Base-by-base conservation (phyloP, 768 basidiomycete species). In the Leccinum incarnatum region DNA sequence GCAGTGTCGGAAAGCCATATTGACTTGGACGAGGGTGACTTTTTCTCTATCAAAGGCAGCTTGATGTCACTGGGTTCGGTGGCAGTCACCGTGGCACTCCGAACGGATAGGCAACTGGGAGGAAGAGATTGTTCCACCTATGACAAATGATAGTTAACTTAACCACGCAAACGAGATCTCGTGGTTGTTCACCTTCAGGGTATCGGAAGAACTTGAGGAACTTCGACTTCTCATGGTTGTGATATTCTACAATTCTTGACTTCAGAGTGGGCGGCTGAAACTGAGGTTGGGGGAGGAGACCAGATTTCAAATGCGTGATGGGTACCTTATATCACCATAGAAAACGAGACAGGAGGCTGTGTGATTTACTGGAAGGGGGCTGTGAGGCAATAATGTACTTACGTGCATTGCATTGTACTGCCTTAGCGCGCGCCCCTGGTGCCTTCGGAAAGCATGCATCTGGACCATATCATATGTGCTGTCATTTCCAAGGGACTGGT, bases 1-100 rank as follows among this genome's bases (percentile, higher is more conserved):
- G 48, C 51, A 17, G 30, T 34, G 17, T 67, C 65, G 8, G 61
- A 34, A 0, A 25, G 40, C 55, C 58, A 53, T 25, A 4, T 3
- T n/a, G 25, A 15, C 40, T 32, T 56, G 19, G 15, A 14, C 19
- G 10, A 1, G 5, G 45, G 6, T n/a, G 17, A 29, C 2, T 34
- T 42, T 21, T n/a, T 46, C 42, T 27, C 49, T n/a, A 58, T 48
- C 36, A 59, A 27, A 7, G 54, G 50, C 8, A 12, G 19, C n/a
- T 40, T 6, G 29, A 11, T 21, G 4, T 54, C 53, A 19, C 23
- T 49, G 14, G 14, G 47, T 17, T 48, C 47, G 10, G 23, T 53
- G 54, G 42, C 53, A 23, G 14, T n/a, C 29, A 30, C 29, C 9
- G 29, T 30, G 45, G n/a, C 12, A 34, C 58, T 29, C 36, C 15